phyloP scores from a whole-genome alignment of 1,139 yeast species.

The Hyphopichia pseudoburtonii region DNA sequence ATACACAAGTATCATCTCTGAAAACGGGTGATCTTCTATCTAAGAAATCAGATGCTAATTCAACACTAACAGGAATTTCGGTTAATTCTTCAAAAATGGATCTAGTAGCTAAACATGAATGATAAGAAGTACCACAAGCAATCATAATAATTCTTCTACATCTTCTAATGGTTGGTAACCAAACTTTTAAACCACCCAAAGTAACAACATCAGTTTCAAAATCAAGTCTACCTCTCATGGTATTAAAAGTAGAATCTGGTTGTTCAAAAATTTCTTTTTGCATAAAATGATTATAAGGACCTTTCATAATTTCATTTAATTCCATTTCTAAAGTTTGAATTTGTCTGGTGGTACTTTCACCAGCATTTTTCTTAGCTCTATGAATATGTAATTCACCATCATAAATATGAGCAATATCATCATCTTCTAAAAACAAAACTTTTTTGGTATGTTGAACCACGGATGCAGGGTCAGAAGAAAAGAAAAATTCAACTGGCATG shows the following conservation, averaged over 20 bases:
- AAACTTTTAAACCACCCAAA: constrained; percentile 87
- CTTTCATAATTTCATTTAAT: constrained; percentile 97
- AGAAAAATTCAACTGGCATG: constrained; percentile 91
- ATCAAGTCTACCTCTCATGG: constrained; percentile 99
- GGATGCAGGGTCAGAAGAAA: constrained; percentile 98
- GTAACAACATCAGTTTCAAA: constrained; percentile 75
- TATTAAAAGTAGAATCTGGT: constrained; percentile 96
- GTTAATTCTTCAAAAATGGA: constrained; percentile 95
- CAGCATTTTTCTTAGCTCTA: constrained; percentile 88
- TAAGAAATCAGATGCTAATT: constrained; percentile 94
- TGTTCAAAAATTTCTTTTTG: constrained; percentile 98
- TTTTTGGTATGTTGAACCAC: constrained; percentile 96
- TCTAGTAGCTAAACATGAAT: constrained; percentile 96
- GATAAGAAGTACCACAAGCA: constrained; percentile 99
- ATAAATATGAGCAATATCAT: constrained; percentile 96
- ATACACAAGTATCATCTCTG: constrained; percentile 96
- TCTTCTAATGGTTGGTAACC: constrained; percentile 86
- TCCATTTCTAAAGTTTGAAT: constrained; percentile 97
- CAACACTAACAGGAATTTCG: constrained; percentile 94
- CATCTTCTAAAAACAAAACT: constrained; percentile 94
- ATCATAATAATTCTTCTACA: constrained; percentile 96
- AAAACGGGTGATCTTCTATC: constrained; percentile 95
- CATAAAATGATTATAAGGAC: constrained; percentile 95
- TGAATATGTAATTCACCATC: constrained; percentile 99
- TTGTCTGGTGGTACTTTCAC: constrained; percentile 89